Conservation (phyloP, 345 rosid species). For the Brassica carinata region DNA sequence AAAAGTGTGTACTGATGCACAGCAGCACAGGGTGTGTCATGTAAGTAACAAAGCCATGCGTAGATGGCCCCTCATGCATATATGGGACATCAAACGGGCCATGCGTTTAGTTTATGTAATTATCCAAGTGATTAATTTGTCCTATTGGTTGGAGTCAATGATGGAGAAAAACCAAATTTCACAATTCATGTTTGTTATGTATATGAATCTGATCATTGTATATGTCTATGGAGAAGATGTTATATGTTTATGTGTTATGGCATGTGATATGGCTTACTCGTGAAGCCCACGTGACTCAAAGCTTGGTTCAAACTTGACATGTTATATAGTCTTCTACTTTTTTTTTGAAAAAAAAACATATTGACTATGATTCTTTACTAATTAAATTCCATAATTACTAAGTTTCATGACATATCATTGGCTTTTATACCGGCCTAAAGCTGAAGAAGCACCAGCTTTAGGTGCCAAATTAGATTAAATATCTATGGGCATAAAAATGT, state of each 20-base stretch:
- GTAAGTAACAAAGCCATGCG: slow-evolving; percentile 49
- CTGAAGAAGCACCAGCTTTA: no score
- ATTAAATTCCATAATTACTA: no score
- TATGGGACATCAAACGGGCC: no score
- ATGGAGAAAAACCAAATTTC: slow-evolving; percentile 3
- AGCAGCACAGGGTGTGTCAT: background rate
- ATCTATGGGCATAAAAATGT: no score
- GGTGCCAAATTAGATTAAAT: no score
- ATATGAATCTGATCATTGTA: slow-evolving; percentile 1
- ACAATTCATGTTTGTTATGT: slow-evolving; percentile 9
- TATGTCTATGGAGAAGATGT: slow-evolving; percentile 44
- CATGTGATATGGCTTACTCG: slow-evolving; percentile 56
- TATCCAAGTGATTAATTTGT: slow-evolving; percentile 21
- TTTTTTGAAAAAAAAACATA: no score
- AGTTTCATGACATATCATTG: no score
- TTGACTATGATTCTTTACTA: no score
- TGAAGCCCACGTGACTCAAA: slow-evolving; percentile 58
- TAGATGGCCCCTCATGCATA: slow-evolving; percentile 47
- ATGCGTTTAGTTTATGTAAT: slow-evolving; percentile 11
- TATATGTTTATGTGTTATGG: slow-evolving; percentile 50
- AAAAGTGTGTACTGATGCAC: background rate
- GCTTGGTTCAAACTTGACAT: slow-evolving; percentile 38
- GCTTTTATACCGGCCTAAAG: no score
- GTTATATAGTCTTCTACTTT: background rate
- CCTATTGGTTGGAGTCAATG: slow-evolving; percentile 10